Percentiles rank a stretch among this genome's conserved stretches.
Evolutionary conservation across 805 yeast genomes (phyloP).

Genomic region (Candida boidinii): DNA sequence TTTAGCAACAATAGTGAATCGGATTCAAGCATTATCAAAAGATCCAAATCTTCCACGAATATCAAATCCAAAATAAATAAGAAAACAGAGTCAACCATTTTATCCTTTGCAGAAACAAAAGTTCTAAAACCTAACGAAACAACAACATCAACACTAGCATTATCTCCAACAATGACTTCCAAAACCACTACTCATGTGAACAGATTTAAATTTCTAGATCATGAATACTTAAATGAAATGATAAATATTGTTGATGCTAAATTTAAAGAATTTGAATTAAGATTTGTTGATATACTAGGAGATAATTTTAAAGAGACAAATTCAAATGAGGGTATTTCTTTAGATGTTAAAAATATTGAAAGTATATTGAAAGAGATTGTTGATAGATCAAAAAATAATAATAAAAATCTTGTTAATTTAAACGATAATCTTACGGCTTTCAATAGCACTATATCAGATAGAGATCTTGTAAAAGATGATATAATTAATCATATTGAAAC

Average conservation of each 20-base stretch:
- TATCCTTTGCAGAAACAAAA: not conserved
- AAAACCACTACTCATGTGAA: not conserved
- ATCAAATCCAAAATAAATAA: constrained; percentile 2
- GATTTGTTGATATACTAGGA: not conserved
- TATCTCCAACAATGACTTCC: not conserved
- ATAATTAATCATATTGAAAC: not conserved
- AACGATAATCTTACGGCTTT: constrained; percentile 1
- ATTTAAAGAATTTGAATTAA: constrained; percentile 1
- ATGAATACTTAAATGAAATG: constrained; percentile 2
- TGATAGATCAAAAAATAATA: constrained; percentile 1
- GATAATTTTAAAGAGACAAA: not conserved
- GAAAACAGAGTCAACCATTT: no score
- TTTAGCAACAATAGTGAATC: no score
- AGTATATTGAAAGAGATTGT: not conserved
- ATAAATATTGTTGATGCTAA: not conserved
- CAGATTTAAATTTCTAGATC: constrained; percentile 3
- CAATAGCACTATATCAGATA: constrained; percentile 1
- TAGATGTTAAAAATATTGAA: not conserved
- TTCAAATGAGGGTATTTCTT: not conserved
- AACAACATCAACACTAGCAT: not conserved
- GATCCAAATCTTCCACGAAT: constrained; percentile 2
- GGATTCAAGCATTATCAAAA: no score
- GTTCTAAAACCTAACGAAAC: not conserved
- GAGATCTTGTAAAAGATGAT: no score
- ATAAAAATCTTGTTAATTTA: not conserved